Evolutionary conservation across 2,329 filamentous ascomycete species (phyloP).

Genomic region (Fusarium sp.): DNA sequence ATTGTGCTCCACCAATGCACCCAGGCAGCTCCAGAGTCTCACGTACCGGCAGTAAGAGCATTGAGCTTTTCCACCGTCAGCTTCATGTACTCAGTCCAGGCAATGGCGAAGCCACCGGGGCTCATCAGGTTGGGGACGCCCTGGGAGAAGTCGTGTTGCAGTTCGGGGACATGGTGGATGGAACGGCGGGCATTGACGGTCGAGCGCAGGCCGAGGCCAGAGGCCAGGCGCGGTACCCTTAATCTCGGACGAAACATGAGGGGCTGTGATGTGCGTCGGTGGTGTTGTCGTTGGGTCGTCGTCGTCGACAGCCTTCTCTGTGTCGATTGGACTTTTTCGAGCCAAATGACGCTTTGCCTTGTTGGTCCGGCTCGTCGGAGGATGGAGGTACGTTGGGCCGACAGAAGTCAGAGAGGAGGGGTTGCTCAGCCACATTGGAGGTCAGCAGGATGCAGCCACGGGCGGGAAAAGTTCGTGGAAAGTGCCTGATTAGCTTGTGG

Average conservation of each 20-base stretch:
- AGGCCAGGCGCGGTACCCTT: slow-evolving; percentile 60
- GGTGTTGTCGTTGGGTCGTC: slow-evolving; percentile 21
- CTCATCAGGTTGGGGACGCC: slow-evolving; percentile 79
- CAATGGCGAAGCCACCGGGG: slow-evolving; percentile 74
- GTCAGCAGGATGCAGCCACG: background rate
- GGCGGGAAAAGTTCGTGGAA: background rate
- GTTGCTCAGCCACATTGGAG: slow-evolving; percentile 14
- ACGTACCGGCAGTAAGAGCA: slow-evolving; percentile 75
- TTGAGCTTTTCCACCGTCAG: slow-evolving; percentile 82
- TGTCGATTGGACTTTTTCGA: slow-evolving; percentile 30
- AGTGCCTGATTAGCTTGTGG: slow-evolving; percentile 1
- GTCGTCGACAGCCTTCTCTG: slow-evolving; percentile 10
- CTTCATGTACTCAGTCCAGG: slow-evolving; percentile 86
- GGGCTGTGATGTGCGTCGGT: slow-evolving; percentile 16
- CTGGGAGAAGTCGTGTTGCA: slow-evolving; percentile 58
- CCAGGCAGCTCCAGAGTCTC: background rate
- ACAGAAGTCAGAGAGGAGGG: background rate
- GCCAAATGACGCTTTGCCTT: slow-evolving; percentile 24
- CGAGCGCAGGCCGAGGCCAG: slow-evolving; percentile 50
- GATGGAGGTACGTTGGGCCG: slow-evolving; percentile 36
- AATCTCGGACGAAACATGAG: slow-evolving; percentile 65
- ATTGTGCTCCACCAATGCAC: slow-evolving; percentile 11
- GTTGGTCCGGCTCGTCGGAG: slow-evolving; percentile 20
- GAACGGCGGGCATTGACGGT: slow-evolving; percentile 51
- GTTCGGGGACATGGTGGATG: slow-evolving; percentile 59